A percentile compares a stretch with the other conserved stretches of the same genome.
These are phyloP conservation scores for Corymbia calophylla DNA, from an alignment of 441 rosid species.

Conservation along the genomic window DNA sequence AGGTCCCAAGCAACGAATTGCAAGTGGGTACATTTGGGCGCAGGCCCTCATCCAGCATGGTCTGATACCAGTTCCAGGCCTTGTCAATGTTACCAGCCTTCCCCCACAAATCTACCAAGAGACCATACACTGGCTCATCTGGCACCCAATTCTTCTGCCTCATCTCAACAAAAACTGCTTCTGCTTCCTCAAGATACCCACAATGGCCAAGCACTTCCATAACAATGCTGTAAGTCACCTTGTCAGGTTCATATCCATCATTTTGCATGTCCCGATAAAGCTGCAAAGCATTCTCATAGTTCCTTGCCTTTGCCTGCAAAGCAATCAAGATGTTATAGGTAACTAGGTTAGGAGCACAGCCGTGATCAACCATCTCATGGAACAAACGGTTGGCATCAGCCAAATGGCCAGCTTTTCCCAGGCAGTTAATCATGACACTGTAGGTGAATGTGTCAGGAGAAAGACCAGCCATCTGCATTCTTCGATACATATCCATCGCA, in stretches of 20 bases:
- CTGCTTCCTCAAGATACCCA: constrained; percentile 82
- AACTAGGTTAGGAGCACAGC: constrained; percentile 77
- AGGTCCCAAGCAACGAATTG: constrained; percentile 87
- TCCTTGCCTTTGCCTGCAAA: constrained; percentile 86
- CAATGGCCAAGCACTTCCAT: constrained; percentile 95
- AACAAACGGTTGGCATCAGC: constrained; percentile 71
- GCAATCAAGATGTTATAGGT: constrained; percentile 87
- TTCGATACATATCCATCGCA: constrained; percentile 78
- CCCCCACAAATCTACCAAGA: constrained; percentile 87
- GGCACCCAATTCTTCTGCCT: constrained; percentile 72
- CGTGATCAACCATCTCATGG: constrained; percentile 78
- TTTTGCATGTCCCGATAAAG: constrained; percentile 73
- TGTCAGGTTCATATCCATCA: constrained; percentile 84
- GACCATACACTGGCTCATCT: constrained; percentile 90
- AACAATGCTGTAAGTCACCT: constrained; percentile 83
- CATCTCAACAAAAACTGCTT: constrained; percentile 73
- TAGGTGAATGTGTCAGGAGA: constrained; percentile 89
- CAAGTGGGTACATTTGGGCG: constrained; percentile 85
- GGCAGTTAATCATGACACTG: constrained; percentile 91
- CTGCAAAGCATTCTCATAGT: constrained; percentile 61
- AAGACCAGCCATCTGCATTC: constrained; percentile 74
- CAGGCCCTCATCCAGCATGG: constrained; percentile 71
- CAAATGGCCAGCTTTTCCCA: constrained; percentile 87
- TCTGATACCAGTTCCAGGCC: constrained; percentile 80
- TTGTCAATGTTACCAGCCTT: constrained; percentile 78